Conservation (phyloP, 75 land plant species). For the Selaginella tamariscina region DNA sequence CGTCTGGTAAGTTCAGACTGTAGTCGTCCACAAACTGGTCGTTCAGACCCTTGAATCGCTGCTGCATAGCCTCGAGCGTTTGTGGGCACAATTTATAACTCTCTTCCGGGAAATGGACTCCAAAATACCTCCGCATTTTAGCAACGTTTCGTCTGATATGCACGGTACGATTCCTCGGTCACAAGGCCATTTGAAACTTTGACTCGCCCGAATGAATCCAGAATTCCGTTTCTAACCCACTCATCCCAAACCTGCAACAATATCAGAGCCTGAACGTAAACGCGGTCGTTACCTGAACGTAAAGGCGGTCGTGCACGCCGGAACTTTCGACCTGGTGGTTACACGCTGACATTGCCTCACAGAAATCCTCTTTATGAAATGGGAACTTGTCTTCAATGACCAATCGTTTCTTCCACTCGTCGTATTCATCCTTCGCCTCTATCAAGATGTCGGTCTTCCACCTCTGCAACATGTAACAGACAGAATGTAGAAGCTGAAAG, state of each 20-base stretch:
- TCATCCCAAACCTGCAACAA: not conserved
- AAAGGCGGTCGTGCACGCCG: not conserved
- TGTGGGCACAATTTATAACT: no score
- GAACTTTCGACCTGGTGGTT: not conserved
- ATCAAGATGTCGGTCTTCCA: not conserved
- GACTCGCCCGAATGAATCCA: not conserved
- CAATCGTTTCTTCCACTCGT: not conserved
- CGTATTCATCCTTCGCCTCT: not conserved
- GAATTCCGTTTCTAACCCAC: not conserved
- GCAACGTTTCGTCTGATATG: no score
- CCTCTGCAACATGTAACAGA: not conserved
- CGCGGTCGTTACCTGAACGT: not conserved
- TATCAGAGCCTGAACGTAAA: not conserved
- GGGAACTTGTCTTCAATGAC: not conserved
- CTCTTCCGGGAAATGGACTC: no score
- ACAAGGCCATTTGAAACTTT: not conserved
- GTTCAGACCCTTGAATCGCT: no score
- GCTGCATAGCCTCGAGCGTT: no score
- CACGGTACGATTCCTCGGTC: no score
- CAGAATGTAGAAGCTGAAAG: not conserved
- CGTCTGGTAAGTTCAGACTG: no score
- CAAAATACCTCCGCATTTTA: no score
- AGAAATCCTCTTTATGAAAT: not conserved
- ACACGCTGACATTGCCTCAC: not conserved
- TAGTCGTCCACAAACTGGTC: no score